phyloP scores from a whole-genome alignment of 2,329 filamentous ascomycete species.

The Colletotrichum sidae region DNA sequence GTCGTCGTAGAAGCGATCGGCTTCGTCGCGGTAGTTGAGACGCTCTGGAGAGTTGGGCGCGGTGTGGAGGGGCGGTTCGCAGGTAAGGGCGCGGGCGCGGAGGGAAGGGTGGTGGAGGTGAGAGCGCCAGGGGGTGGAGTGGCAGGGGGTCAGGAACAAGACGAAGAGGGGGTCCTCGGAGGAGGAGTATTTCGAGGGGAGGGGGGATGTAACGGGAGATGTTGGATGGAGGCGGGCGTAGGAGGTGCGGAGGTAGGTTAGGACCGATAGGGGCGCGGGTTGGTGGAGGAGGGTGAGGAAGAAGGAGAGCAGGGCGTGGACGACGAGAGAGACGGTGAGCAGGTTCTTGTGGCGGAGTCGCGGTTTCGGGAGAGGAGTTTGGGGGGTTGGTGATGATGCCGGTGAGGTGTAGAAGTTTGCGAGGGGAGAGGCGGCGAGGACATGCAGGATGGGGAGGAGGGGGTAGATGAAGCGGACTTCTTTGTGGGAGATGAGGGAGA shows the following conservation, averaged over 20 bases:
- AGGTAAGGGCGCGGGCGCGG: constrained; percentile 85
- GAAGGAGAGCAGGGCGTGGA: constrained; percentile 77
- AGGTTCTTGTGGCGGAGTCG: constrained; percentile 64
- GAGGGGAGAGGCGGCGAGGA: constrained; percentile 78
- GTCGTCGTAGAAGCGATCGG: constrained; percentile 88
- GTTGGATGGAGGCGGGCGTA: constrained; percentile 70
- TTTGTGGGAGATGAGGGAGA: constrained; percentile 91
- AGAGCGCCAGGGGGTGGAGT: constrained; percentile 94
- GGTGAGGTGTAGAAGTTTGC: constrained; percentile 71
- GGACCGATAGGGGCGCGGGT: constrained; percentile 79
- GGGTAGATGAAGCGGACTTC: constrained; percentile 98
- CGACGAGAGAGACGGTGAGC: constrained; percentile 67
- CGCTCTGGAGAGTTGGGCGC: constrained; percentile 70
- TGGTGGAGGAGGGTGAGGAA: constrained; percentile 86
- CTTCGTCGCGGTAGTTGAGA: constrained; percentile 83
- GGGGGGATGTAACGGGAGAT: constrained; percentile 44
- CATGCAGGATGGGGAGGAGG: constrained; percentile 85
- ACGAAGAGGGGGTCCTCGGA: constrained; percentile 66
- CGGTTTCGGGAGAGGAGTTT: constrained; percentile 42
- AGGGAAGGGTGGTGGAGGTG: constrained; percentile 83
- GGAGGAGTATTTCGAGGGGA: constrained; percentile 44
- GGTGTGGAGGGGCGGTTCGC: constrained; percentile 85
- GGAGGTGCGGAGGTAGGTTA: constrained; percentile 79
- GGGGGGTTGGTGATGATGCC: constrained; percentile 42
- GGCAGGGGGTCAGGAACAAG: constrained; percentile 94